Evolutionary conservation across 306 rosid species (phyloP), one percentile per base, ranked within the genome.

Genomic region (Dryas octopetala): DNA sequence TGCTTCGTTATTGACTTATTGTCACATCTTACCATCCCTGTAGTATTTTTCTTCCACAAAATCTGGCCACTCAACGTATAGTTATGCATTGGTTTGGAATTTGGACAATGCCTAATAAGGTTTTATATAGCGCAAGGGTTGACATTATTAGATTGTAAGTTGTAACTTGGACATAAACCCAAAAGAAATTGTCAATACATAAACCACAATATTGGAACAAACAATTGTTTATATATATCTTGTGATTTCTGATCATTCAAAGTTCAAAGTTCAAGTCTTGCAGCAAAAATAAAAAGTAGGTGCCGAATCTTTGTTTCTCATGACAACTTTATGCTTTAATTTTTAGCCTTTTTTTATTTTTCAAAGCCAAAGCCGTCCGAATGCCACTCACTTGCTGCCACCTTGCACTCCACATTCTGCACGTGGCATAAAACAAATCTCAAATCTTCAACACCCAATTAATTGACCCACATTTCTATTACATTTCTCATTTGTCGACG

Each of bases 341-440:
- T 19, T 19, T 19, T 19, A 19, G 19, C 19, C 19, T 19, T 19
- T 19, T 19, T 19, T 59, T 46, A 28, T 28, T 28, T 28, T 74
- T 62, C 46, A 60, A 66, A 38, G 7, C 49, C 61, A 28, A 11
- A 71, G 68, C 84, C 76, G 76, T 17, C 78, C 72, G 71, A 50
- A 43, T 19, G 13, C 49, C 81, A 76, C 12, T 52, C 38, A 5
- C 1, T 41, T 3, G 7, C 9, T 6, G 79, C 76, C 84, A 73
- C 19, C 44, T 76, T 67, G 48, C 78, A 2, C 8, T 2, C 7
- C 9, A 0, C 9, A 6, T 59, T 53, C 62, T 46, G 79, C 84
- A 76, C 84, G 87, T 83, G 87, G 65, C 82, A 15, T 0, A 16
- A 48, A 75, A 3, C n/a, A 16, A 60, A 19, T 71, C 43, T 66